These are phyloP conservation scores for Epithemia pelagica DNA, from an alignment of 108 stramenopile genomes.

Conservation along the genomic window DNA sequence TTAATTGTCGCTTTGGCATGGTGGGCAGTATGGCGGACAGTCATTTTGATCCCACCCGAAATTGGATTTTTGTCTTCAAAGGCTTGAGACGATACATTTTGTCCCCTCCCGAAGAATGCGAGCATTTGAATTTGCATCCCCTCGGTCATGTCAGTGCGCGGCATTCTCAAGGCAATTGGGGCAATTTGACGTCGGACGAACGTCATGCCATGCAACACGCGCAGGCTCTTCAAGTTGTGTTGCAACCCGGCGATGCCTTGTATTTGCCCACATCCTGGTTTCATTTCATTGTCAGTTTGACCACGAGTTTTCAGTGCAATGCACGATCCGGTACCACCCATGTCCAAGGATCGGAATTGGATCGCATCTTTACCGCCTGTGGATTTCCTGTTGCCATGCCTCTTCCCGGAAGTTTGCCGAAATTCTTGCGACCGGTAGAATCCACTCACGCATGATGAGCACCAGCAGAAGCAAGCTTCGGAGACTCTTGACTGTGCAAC, in stretches of 20 bases:
- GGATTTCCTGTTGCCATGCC: not conserved
- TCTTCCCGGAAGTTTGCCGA: no score
- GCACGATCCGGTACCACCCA: conserved; percentile 71
- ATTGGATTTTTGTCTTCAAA: conserved; percentile 73
- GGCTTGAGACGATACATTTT: conserved; percentile 87
- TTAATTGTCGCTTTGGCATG: conserved; percentile 95
- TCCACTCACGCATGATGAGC: no score
- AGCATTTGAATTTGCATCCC: conserved; percentile 64
- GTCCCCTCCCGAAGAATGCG: conserved; percentile 73
- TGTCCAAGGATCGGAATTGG: not conserved
- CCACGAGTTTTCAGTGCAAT: conserved; percentile 95
- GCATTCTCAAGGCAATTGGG: conserved; percentile 85
- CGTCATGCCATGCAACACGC: conserved; percentile 44
- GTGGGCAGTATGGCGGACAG: conserved; percentile 71
- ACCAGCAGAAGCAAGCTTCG: no score
- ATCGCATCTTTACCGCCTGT: not conserved
- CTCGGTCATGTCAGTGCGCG: conserved; percentile 68
- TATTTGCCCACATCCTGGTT: conserved; percentile 96
- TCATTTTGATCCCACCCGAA: conserved; percentile 89
- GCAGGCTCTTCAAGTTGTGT: conserved; percentile 81
- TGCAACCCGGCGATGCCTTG: conserved; percentile 92
- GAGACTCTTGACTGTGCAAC: no score
- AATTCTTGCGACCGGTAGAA: no score
- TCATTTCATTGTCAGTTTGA: conserved; percentile 91
- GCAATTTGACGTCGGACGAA: not conserved